phyloP scores from a whole-genome alignment of 352 stramenopile genomes.

The Nothophytophthora sp. region DNA sequence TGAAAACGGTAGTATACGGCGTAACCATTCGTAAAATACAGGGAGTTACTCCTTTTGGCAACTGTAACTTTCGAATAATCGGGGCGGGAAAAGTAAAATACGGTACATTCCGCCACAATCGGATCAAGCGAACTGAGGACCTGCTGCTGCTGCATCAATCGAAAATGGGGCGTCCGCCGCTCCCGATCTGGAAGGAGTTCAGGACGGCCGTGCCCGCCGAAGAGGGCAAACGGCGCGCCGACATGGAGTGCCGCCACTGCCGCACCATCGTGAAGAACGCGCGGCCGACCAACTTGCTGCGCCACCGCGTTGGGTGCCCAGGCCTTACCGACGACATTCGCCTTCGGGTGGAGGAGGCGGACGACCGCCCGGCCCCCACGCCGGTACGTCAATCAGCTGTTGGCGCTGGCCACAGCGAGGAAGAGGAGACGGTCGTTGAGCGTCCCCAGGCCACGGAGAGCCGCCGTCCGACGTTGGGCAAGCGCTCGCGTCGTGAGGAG shows the following conservation, averaged over 20 bases:
- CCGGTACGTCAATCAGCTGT: too few relatives aligned
- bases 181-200: conserved; percentile 36
- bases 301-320: conserved; percentile 9
- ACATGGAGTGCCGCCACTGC: conserved; percentile 25
- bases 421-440: background rate
- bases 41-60: too few relatives aligned
- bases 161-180: conserved; percentile 20
- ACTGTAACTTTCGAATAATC: too few relatives aligned
- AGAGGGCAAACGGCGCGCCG: conserved; percentile 19
- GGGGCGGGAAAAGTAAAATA: too few relatives aligned
- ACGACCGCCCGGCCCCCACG: background rate
- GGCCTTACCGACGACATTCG: conserved; percentile 14
- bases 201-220: conserved; percentile 22
- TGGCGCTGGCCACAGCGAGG: background rate
- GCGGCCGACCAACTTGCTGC: conserved; percentile 10
- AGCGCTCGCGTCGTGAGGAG: conserved; percentile 6
- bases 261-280: conserved; percentile 16
- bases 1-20: too few relatives aligned
- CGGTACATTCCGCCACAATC: too few relatives aligned
- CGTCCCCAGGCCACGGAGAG: too few relatives aligned
- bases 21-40: too few relatives aligned
- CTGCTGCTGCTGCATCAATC: too few relatives aligned
- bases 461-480: too few relatives aligned
- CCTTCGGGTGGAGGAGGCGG: background rate
- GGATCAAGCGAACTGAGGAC: background rate